phyloP scores from a whole-genome alignment of 164 flowering plant species.

The Liriodendron chinense region DNA sequence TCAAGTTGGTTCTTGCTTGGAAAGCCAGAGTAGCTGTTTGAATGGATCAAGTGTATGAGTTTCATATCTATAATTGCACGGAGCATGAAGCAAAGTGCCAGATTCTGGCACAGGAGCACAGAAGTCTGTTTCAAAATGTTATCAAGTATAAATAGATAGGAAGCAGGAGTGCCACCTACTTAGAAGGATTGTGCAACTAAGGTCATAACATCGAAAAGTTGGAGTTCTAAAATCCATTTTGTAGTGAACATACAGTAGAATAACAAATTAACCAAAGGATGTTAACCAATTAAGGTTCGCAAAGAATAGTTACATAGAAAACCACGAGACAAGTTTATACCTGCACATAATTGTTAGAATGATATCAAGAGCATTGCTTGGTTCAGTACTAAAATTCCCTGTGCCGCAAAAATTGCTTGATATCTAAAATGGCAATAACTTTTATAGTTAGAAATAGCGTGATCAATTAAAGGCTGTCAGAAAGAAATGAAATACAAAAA shows the following conservation, averaged over 20 bases:
- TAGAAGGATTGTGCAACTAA: background rate
- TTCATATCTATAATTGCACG: no score
- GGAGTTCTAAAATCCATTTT: background rate
- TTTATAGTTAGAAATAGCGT: background rate
- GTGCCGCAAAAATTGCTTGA: conserved; percentile 37
- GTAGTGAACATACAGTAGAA: background rate
- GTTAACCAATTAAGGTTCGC: background rate
- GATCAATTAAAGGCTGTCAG: background rate
- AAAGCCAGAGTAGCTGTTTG: no score
- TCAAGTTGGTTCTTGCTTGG: no score
- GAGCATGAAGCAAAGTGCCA: background rate
- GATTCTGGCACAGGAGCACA: background rate
- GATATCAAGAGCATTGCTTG: conserved; percentile 17
- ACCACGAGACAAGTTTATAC: conserved; percentile 28
- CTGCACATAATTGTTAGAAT: conserved; percentile 53
- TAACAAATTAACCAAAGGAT: background rate
- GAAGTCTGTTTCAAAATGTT: no score
- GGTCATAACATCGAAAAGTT: background rate
- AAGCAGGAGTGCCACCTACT: no score
- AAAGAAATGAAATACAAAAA: background rate
- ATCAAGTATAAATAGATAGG: no score
- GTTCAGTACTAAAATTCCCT: conserved; percentile 25
- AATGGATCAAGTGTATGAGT: no score
- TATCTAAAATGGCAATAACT: conserved; percentile 30
- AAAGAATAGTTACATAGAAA: background rate